Evolutionary conservation across 2,329 filamentous ascomycete species (phyloP).

Genomic region (Amauroascus niger): DNA sequence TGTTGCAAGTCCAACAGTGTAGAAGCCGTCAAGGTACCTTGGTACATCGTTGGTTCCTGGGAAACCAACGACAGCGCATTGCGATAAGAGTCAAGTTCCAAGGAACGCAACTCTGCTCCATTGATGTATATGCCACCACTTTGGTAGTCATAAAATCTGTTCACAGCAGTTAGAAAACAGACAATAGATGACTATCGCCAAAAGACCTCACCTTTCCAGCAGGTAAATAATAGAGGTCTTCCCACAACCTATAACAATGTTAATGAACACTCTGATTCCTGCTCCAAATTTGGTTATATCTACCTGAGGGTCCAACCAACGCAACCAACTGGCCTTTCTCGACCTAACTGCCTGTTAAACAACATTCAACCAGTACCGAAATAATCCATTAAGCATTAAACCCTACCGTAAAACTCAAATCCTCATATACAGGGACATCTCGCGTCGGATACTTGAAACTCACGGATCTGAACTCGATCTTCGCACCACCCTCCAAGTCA

Average conservation of each 20-base stretch:
- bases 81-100: slow-evolving; percentile 27
- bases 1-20: neutral
- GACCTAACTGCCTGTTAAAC: slow-evolving; percentile 18
- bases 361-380: neutral
- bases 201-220: slow-evolving; percentile 29
- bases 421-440: slow-evolving; percentile 24
- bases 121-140: slow-evolving; percentile 33
- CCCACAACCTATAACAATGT: slow-evolving; percentile 24
- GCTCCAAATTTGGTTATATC: neutral
- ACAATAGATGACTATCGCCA: neutral
- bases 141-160: slow-evolving; percentile 19
- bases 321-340: slow-evolving; percentile 37
- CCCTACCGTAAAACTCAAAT: slow-evolving; percentile 24
- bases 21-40: slow-evolving; percentile 23
- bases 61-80: slow-evolving; percentile 28
- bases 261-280: neutral
- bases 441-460: slow-evolving; percentile 32
- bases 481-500: slow-evolving; percentile 20
- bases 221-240: slow-evolving; percentile 41
- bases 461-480: slow-evolving; percentile 27
- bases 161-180: neutral
- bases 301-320: slow-evolving; percentile 39
- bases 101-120: slow-evolving; percentile 23
- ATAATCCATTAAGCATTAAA: neutral
- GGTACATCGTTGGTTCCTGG: slow-evolving; percentile 40